Conservation (phyloP, 2,329 filamentous ascomycete genomes). For the Chlorencoelia australis region DNA sequence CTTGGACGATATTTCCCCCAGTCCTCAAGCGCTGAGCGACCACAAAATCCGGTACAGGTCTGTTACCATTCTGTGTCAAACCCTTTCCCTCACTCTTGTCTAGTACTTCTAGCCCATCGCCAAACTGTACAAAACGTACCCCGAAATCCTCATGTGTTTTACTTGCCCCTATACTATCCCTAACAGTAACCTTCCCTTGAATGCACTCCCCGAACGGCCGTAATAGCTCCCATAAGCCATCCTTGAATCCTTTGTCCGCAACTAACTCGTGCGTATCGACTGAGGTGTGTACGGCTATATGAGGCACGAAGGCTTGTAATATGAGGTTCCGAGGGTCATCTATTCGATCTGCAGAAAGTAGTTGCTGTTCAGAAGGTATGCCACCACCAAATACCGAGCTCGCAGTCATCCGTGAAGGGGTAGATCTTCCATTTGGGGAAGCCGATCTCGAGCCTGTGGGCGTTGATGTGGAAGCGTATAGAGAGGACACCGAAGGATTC, state of each 20-base stretch:
- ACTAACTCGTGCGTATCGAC: conserved; percentile 74
- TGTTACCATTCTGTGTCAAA: conserved; percentile 15
- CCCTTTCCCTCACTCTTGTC: conserved; percentile 28
- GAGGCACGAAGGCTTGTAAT: conserved; percentile 76
- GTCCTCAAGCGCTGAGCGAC: conserved; percentile 19
- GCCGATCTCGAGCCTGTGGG: conserved; percentile 57
- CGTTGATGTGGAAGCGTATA: conserved; percentile 57
- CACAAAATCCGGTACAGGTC: conserved; percentile 10
- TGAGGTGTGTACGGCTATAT: conserved; percentile 80
- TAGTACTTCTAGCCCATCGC: conserved; percentile 44
- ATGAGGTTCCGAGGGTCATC: conserved; percentile 55
- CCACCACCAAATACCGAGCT: conserved; percentile 46
- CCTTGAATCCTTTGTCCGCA: conserved; percentile 71
- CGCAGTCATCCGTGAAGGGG: conserved; percentile 45
- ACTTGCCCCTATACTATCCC: conserved; percentile 81
- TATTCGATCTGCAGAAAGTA: conserved; percentile 14
- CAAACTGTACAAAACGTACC: conserved; percentile 71
- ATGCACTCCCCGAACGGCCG: conserved; percentile 85
- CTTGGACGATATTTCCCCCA: conserved; percentile 50
- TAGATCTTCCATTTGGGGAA: conserved; percentile 53
- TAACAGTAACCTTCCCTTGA: conserved; percentile 76
- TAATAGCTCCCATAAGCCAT: conserved; percentile 75
- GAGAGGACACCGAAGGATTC: conserved; percentile 48
- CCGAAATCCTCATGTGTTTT: conserved; percentile 82
- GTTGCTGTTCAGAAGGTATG: conserved; percentile 25